Conservation (phyloP, 2,329 filamentous ascomycete genomes). For the Colletotrichum scovillei region DNA sequence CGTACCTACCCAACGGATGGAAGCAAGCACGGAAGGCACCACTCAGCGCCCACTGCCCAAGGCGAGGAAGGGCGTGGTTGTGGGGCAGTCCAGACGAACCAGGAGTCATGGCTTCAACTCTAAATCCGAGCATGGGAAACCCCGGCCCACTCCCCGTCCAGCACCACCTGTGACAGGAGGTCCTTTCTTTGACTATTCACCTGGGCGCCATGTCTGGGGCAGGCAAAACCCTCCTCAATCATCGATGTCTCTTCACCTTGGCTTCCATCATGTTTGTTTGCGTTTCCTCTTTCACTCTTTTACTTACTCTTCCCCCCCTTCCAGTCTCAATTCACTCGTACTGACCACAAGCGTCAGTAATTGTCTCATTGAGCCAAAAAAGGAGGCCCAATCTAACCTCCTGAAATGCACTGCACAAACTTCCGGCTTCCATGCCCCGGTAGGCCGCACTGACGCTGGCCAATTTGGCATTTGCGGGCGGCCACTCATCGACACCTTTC, state of each 20-base stretch:
- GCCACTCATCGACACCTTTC: not conserved
- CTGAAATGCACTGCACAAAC: not conserved
- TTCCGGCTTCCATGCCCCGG: not conserved
- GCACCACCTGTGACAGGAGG: not conserved
- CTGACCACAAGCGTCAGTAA: not conserved
- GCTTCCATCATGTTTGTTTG: not conserved
- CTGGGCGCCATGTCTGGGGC: not conserved
- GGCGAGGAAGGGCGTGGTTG: not conserved
- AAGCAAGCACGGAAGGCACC: not conserved
- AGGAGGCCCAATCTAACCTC: not conserved
- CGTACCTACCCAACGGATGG: not conserved
- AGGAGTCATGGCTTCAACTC: constrained; percentile 24
- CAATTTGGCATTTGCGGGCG: not conserved
- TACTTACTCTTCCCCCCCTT: too few species aligned
- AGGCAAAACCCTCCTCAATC: not conserved
- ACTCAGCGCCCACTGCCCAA: not conserved
- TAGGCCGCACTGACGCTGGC: not conserved
- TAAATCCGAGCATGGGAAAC: constrained; percentile 18
- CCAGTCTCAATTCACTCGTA: not conserved
- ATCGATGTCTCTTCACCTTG: not conserved
- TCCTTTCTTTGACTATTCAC: not conserved
- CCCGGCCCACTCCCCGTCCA: not conserved
- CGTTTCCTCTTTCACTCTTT: not conserved
- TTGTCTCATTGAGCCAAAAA: not conserved
- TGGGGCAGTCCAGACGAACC: constrained; percentile 15